Percentiles rank a stretch among this genome's conserved stretches.
These are phyloP conservation scores for Rubia peregrina DNA, from an alignment of 305 asterid species.

Conservation along the genomic window DNA sequence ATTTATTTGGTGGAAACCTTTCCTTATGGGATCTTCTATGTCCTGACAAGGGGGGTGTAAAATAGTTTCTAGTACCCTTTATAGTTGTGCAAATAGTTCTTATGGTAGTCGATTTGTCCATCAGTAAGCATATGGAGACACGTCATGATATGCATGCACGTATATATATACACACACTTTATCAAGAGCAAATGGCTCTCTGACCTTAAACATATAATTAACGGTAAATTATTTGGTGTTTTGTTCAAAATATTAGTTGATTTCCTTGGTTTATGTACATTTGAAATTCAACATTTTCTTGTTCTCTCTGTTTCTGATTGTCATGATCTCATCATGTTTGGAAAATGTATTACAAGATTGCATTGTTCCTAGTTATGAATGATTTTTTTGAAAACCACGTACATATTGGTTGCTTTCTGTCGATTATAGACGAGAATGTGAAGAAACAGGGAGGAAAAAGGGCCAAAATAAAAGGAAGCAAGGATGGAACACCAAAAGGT, in stretches of 20 bases:
- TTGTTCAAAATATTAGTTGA: not conserved
- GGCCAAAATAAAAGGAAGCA: not conserved
- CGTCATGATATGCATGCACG: not conserved
- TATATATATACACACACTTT: not conserved
- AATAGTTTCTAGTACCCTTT: no score
- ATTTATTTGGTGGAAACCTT: not conserved
- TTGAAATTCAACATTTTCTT: not conserved
- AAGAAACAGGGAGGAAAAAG: slow-evolving; percentile 2
- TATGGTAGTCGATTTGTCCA: no score
- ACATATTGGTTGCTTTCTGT: not conserved
- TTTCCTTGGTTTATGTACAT: not conserved
- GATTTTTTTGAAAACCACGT: not conserved
- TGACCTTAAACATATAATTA: not conserved
- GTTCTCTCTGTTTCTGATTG: not conserved
- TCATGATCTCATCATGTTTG: no score
- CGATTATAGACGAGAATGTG: not conserved
- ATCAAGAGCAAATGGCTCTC: not conserved
- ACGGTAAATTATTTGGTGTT: not conserved
- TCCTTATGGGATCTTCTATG: no score
- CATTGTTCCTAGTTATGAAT: not conserved
- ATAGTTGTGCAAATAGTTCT: no score
- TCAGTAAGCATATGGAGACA: no score
- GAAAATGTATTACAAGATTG: not conserved
- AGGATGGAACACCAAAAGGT: not conserved
- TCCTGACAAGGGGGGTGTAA: no score